phyloP scores from a whole-genome alignment of 2,329 filamentous ascomycete genomes.

The Coniella vitis region DNA sequence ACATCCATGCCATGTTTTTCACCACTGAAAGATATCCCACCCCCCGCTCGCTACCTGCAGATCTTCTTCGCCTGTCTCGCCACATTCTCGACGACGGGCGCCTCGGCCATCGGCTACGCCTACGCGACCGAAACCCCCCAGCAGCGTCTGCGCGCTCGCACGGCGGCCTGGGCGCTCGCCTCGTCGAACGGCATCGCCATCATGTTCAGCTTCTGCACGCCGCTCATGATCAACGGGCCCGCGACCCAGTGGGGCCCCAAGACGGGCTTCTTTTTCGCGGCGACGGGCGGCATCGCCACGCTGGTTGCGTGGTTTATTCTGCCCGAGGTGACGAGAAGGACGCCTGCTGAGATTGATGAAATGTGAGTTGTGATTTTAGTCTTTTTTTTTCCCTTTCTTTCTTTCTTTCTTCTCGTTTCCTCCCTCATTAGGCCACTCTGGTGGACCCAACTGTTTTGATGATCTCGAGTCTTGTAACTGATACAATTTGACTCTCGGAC shows the following conservation, averaged over 20 bases:
- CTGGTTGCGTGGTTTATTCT: constrained; percentile 31
- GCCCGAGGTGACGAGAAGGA: constrained; percentile 28
- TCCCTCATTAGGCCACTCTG: too few relatives aligned
- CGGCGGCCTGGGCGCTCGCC: constrained; percentile 31
- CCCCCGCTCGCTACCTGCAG: too few relatives aligned
- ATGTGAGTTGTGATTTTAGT: constrained; percentile 24
- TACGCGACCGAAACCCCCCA: constrained; percentile 34
- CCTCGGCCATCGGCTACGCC: constrained; percentile 35
- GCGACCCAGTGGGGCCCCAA: constrained; percentile 34
- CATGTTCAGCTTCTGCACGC: constrained; percentile 39
- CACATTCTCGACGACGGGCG: constrained; percentile 34
- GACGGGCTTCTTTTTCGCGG: constrained; percentile 37
- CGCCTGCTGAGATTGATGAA: constrained; percentile 32
- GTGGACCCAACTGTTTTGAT: not conserved
- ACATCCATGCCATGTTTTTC: too few relatives aligned
- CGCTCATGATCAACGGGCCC: constrained; percentile 35
- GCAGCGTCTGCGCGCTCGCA: constrained; percentile 33
- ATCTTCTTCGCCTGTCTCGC: constrained; percentile 36
- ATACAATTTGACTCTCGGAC: not conserved
- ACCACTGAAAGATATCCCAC: too few relatives aligned
- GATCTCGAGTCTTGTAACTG: not conserved
- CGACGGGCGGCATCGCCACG: constrained; percentile 25
- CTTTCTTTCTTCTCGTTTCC: not conserved
- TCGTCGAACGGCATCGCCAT: constrained; percentile 33
- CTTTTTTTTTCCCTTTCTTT: not conserved